These are phyloP conservation scores for Aspergillus carlsbadensis DNA, from an alignment of 495 filamentous ascomycete genomes.

Conservation along the genomic window DNA sequence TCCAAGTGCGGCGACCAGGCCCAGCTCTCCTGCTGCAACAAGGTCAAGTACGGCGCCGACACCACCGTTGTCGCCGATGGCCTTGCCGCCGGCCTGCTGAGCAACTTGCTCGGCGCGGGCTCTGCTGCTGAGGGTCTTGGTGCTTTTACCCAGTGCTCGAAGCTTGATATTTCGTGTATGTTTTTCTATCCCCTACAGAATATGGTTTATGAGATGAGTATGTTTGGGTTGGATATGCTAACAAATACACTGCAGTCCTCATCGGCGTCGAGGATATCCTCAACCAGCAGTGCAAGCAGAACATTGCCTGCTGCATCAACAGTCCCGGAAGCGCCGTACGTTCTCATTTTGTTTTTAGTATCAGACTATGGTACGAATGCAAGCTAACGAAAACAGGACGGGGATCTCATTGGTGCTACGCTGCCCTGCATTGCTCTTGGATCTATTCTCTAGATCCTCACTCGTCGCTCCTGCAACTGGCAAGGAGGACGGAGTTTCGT, in stretches of 20 bases:
- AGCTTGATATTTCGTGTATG: slow-evolving; percentile 33
- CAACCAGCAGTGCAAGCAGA: slow-evolving; percentile 54
- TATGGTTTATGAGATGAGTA: too few relatives aligned
- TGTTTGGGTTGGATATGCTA: slow-evolving; percentile 17
- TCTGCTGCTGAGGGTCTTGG: slow-evolving; percentile 36
- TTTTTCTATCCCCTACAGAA: too few relatives aligned
- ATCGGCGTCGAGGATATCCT: slow-evolving; percentile 44
- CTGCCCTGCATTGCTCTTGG: slow-evolving; percentile 53
- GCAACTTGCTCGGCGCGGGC: slow-evolving; percentile 31
- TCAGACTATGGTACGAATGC: too few relatives aligned
- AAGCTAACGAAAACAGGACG: slow-evolving; percentile 19
- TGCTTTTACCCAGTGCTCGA: slow-evolving; percentile 41
- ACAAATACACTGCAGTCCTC: slow-evolving; percentile 19
- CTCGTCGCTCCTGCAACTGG: too few relatives aligned
- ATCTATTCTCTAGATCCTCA: slow-evolving; percentile 32
- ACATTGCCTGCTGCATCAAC: slow-evolving; percentile 52
- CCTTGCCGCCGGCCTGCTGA: slow-evolving; percentile 28
- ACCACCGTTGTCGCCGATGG: slow-evolving; percentile 32
- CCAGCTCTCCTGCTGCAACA: slow-evolving; percentile 50
- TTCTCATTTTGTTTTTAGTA: background rate
- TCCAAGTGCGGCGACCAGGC: slow-evolving; percentile 51
- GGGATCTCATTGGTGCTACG: slow-evolving; percentile 42
- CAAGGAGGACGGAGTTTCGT: too few relatives aligned
- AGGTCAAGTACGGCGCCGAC: slow-evolving; percentile 46
- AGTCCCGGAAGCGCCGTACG: slow-evolving; percentile 40